phyloP scores from a whole-genome alignment of 2,329 filamentous ascomycete genomes.

The Teratosphaeria viscida region DNA sequence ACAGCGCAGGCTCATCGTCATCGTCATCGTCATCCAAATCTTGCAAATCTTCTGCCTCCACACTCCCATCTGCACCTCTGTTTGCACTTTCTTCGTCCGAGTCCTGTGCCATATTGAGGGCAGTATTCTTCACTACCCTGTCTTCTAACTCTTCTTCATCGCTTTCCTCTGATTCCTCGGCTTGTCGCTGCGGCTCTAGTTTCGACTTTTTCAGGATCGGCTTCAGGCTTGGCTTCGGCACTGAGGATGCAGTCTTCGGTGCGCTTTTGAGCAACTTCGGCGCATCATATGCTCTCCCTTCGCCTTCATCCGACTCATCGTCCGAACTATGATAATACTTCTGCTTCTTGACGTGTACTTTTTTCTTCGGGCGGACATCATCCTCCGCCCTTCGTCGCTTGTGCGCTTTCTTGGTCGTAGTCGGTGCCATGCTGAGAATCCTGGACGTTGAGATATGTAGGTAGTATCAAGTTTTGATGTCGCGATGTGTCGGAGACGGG shows the following conservation, averaged over 20 bases:
- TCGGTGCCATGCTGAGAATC: background rate
- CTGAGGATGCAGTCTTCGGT: background rate
- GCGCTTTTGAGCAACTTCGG: conserved; percentile 6
- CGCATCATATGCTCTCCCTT: conserved; percentile 15
- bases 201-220: background rate
- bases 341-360: conserved; percentile 48
- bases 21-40: conserved; percentile 36
- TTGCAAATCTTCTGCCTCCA: conserved; percentile 19
- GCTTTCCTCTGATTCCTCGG: conserved; percentile 5
- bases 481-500: too few species aligned
- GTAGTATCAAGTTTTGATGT: too few species aligned
- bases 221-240: conserved; percentile 3
- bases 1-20: conserved; percentile 28
- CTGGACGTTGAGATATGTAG: too few species aligned
- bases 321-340: conserved; percentile 56
- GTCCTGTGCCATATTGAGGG: conserved; percentile 6
- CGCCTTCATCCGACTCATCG: conserved; percentile 33
- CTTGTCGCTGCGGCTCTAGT: background rate
- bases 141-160: conserved; percentile 29
- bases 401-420: conserved; percentile 1
- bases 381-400: conserved; percentile 40
- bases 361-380: conserved; percentile 43
- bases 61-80: conserved; percentile 32
- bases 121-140: conserved; percentile 26
- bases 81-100: conserved; percentile 11